These are phyloP conservation scores for Epicoccum sorghinum DNA, from an alignment of 2,329 filamentous ascomycete species.

Conservation along the genomic window DNA sequence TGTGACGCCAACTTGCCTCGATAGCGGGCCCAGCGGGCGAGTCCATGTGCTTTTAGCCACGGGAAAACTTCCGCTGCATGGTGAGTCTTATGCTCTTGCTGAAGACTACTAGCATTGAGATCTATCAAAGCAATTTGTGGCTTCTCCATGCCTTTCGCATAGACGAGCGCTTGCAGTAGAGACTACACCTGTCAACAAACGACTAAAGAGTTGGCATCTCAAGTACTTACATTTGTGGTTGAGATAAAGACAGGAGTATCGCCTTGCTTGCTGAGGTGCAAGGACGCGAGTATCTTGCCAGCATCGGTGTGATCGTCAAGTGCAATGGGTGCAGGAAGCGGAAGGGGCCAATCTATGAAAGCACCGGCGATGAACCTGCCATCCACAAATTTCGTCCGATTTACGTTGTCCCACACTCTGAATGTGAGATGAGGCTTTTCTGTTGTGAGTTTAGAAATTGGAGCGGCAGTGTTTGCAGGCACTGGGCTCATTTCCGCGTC, in stretches of 20 bases:
- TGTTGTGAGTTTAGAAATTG: not conserved
- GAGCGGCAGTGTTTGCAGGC: too few relatives aligned
- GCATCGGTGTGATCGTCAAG: not conserved
- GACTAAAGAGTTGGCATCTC: not conserved
- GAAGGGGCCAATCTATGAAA: not conserved
- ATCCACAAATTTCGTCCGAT: conserved; percentile 4
- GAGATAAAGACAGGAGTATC: conserved; percentile 14
- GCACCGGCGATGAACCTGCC: conserved; percentile 10
- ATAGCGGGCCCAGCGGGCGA: conserved; percentile 6
- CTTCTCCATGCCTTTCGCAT: conserved; percentile 8
- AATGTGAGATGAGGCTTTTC: not conserved
- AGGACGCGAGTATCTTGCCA: not conserved
- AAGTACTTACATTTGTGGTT: conserved; percentile 1
- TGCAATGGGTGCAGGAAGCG: conserved; percentile 7
- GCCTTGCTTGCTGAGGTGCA: conserved; percentile 9
- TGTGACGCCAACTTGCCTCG: not conserved
- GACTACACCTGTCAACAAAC: not conserved
- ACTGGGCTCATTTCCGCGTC: not conserved
- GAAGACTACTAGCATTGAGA: not conserved
- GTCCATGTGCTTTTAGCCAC: not conserved
- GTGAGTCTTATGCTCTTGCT: not conserved
- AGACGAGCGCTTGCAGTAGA: conserved; percentile 5
- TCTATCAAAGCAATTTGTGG: conserved; percentile 8
- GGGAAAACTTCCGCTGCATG: not conserved
- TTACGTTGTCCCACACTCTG: conserved; percentile 15